phyloP scores from a whole-genome alignment of 108 stramenopile genomes.

The Nitzschia inconspicua region DNA sequence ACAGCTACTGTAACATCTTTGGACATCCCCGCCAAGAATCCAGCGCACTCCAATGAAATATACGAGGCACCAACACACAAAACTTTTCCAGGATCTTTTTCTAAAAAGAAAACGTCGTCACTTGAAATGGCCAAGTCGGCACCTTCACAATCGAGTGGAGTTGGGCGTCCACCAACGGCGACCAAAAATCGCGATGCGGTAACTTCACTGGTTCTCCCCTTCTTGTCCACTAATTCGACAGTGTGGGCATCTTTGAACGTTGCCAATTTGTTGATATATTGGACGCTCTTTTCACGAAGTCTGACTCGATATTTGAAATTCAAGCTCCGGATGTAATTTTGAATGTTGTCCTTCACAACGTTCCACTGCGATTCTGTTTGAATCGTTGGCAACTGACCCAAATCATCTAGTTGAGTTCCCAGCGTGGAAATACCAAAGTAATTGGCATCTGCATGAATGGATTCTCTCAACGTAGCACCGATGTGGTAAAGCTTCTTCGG shows the following conservation, averaged over 20 bases:
- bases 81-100: constrained; percentile 89
- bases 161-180: constrained; percentile 95
- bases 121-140: constrained; percentile 92
- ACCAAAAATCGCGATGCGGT: constrained; percentile 88
- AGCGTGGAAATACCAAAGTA: constrained; percentile 66
- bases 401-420: constrained; percentile 19
- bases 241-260: constrained; percentile 85
- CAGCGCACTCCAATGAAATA: constrained; percentile 97
- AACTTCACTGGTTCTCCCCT: constrained; percentile 60
- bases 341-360: constrained; percentile 71
- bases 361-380: constrained; percentile 64
- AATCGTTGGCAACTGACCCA: constrained; percentile 16
- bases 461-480: constrained; percentile 69
- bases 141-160: constrained; percentile 76
- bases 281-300: constrained; percentile 91
- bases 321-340: constrained; percentile 93
- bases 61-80: constrained; percentile 97
- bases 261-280: constrained; percentile 90
- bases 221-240: constrained; percentile 77
- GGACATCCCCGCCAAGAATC: constrained; percentile 92
- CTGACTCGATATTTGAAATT: constrained; percentile 97
- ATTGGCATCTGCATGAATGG: constrained; percentile 45
- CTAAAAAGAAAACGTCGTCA: constrained; percentile 94
- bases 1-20: constrained; percentile 93
- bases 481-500: constrained; percentile 99